Evolutionary conservation across 2,329 filamentous ascomycete species (phyloP), one percentile per base, ranked within the genome.

Genomic region (Thelonectria blattea): DNA sequence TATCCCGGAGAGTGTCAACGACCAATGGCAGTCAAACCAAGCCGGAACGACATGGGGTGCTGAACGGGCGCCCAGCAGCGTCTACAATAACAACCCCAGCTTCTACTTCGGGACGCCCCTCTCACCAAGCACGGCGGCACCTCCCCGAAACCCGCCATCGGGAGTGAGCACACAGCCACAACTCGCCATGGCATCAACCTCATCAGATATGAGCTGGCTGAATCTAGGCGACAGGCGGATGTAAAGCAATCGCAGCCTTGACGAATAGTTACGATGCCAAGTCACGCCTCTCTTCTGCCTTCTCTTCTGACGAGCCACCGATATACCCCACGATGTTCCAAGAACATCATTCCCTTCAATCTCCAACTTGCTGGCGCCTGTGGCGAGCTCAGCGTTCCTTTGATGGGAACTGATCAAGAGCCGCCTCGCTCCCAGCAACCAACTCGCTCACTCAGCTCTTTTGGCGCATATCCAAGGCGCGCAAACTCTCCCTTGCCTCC

Each of bases 191-290:
- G 79, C 83, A 49, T 73, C 80, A 24, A 79, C 78, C 7, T 81
- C 83, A 12, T 83, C 82, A 52, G 91, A 93, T 73, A 91, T 93
- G 88, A 91, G 89, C 76, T 93, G 91, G 91, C 77, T 93, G 64
- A 92, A 93, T 71, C 80, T 93, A 17, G 88, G 87, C 48, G 83
- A 84, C 39, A 71, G 74, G 39, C 72, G 69, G 61, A 61, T 67
- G 52, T 74, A 61, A 64, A 62, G 52, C 55, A 56, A 52, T 50
- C 56, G 43, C 52, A 62, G 47, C 59, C 57, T 61, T 61, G 42
- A 65, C 57, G 59, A 68, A 59, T 54, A 50, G 42, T 56, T 58
- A 55, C 60, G 56, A 70, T 60, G 59, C 50, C 43, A 64, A 66
- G 48, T 52, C 60, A 58, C 41, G 39, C 45, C 52, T 49, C 17